Base-by-base conservation (phyloP, 1,139 yeast genomes). In the Geotrichum citri-aurantii region DNA sequence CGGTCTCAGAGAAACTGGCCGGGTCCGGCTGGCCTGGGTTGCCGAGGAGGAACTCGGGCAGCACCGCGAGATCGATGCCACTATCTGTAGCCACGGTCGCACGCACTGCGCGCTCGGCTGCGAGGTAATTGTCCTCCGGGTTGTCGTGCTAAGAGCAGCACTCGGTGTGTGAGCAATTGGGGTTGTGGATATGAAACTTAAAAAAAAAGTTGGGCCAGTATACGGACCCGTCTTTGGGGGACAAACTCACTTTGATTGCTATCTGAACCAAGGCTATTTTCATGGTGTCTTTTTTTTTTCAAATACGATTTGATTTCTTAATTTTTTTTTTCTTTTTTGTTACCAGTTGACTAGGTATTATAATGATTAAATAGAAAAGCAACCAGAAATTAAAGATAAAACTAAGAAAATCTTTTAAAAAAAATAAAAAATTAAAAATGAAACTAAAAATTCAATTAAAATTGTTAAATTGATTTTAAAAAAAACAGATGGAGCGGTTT, bases 11-110 rank as follows among this genome's bases (percentile, higher is more conserved):
- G 27, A 42, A 58, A 37, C 26, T 21, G 6, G 31, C 11, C n/a
- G 50, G 54, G 42, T 54, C 55, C 12, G 52, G 51, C 17, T 48
- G 56, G 19, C 24, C 50, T 23, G 60, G 62, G 44, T 50, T 47
- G 48, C 62, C 62, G 10, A 55, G 56, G 6, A 60, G 23, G 29
- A 60, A 60, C 53, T 60, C 62, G 21, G 62, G 62, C 26, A 60
- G 44, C 17, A 60, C 59, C 2, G 58, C 50, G 14, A 60, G 54
- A 40, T 60, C 62, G 21, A 51, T 46, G 17, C 33, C 31, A 17
- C 17, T 21, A 11, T 48, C 23, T 7, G 55, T 51, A 3, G 52
- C 50, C 2, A 37, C 42, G 19, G 42, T 17, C 17, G 26, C 40
- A 23, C 55, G 52, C 37, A 55, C 52, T 21, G 52, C 24, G 7